A percentile compares a stretch with the other conserved stretches of the same genome.
Evolutionary conservation across 108 stramenopile genomes (phyloP).

Genomic region (Mayamaea pseudoterrestris): DNA sequence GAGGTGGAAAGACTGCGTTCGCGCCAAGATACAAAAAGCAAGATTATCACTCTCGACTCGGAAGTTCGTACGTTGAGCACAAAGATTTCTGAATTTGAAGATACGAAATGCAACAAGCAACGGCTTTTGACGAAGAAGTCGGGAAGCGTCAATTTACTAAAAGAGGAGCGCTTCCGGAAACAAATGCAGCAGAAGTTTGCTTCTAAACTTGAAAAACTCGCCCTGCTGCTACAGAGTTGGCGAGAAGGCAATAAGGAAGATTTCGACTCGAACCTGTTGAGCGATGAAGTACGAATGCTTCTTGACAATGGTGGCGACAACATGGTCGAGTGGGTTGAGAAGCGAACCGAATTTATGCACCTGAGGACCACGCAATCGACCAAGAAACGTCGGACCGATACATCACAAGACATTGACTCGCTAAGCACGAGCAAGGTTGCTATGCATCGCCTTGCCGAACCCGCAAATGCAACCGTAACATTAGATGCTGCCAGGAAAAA

Average conservation of each 20-base stretch:
- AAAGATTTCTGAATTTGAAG: conserved; percentile 63
- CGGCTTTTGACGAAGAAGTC: conserved; percentile 56
- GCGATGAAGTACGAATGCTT: conserved; percentile 64
- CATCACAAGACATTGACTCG: no score
- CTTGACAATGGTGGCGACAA: conserved; percentile 51
- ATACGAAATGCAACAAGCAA: conserved; percentile 53
- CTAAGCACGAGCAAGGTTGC: no score
- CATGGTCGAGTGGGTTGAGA: conserved; percentile 46
- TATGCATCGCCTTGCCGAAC: no score
- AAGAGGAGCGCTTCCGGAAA: conserved; percentile 70
- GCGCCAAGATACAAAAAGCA: conserved; percentile 69
- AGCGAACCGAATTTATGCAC: conserved; percentile 69
- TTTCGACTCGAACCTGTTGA: conserved; percentile 57
- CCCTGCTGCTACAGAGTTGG: conserved; percentile 44
- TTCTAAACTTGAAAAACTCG: conserved; percentile 47
- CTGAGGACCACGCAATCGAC: conserved; percentile 41
- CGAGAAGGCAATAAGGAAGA: conserved; percentile 28
- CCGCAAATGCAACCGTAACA: no score
- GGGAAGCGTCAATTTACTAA: conserved; percentile 42
- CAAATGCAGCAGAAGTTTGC: conserved; percentile 73
- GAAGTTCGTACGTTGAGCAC: conserved; percentile 62
- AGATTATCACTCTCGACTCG: conserved; percentile 65
- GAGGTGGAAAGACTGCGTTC: conserved; percentile 62
- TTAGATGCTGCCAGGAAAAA: not conserved
- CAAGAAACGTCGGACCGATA: not conserved